phyloP scores from a whole-genome alignment of 2,329 filamentous ascomycete species.

The Cladophialophora bantiana region DNA sequence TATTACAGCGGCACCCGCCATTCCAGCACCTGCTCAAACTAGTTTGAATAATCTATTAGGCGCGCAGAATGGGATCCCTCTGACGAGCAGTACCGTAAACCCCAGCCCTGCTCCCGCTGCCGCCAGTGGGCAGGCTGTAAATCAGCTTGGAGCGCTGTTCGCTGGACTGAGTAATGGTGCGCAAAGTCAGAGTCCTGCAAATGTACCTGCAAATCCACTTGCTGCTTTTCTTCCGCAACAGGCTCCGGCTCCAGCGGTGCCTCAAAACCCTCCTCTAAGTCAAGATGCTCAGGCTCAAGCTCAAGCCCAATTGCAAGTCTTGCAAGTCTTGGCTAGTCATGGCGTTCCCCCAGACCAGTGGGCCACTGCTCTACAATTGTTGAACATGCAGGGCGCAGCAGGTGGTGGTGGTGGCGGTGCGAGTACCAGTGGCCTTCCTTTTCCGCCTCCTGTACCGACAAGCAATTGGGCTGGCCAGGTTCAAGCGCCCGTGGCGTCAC shows the following conservation, averaged over 20 bases:
- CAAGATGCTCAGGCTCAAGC: constrained; percentile 71
- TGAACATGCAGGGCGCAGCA: constrained; percentile 51
- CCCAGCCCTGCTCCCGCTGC: constrained; percentile 50
- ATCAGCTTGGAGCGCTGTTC: constrained; percentile 60
- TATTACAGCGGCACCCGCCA: constrained; percentile 57
- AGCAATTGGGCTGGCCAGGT: constrained; percentile 48
- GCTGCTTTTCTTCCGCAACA: constrained; percentile 52
- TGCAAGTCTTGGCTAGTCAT: constrained; percentile 77
- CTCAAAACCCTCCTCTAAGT: constrained; percentile 40
- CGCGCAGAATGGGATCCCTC: constrained; percentile 53
- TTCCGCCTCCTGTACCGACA: constrained; percentile 37
- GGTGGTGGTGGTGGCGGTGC: constrained; percentile 44
- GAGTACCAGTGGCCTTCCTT: constrained; percentile 43
- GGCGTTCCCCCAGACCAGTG: constrained; percentile 81
- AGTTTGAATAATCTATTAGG: constrained; percentile 60
- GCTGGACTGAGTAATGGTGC: constrained; percentile 51
- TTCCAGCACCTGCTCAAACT: constrained; percentile 46
- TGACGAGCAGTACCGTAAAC: constrained; percentile 52
- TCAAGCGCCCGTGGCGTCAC: constrained; percentile 51
- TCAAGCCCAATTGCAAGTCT: constrained; percentile 75
- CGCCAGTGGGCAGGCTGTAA: constrained; percentile 65
- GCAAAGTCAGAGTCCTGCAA: constrained; percentile 48
- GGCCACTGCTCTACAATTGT: constrained; percentile 62
- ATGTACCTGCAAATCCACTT: constrained; percentile 47
- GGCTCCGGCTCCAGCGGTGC: constrained; percentile 42